Base-by-base conservation (phyloP, 2,329 filamentous ascomycete genomes). In the Fonsecaea pugnacius region DNA sequence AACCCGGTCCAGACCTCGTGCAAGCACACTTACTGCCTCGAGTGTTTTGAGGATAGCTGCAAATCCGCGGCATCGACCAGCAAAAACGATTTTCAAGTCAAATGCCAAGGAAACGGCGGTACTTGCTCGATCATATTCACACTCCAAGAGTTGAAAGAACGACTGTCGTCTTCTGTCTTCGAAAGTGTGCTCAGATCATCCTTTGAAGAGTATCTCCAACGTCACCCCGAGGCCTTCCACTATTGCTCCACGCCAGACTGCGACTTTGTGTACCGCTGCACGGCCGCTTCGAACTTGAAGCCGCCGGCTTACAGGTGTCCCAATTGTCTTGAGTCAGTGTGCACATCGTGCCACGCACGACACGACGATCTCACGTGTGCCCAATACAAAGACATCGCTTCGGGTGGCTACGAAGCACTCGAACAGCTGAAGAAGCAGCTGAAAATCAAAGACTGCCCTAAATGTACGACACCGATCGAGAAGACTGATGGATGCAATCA, bases 11-110 rank as follows among this genome's bases (percentile, higher is more conserved):
- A 64, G 52, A 70, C 70, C 7, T 62, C 66, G 12, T 88, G 86
- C 74, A 84, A 87, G 67, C 86, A 89, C 75, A 83, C 84, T 67
- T 89, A 88, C 75, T 89, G 86, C 75, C 78, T 80, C 60, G 80
- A 83, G 40, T 89, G 86, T 71, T 78, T 88, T 62, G 79, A 79
- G 59, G 76, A 78, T 72, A 73, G 64, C 53, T 72, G 68, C 60
- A 66, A 57, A 58, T 64, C 70, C n/a, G 60, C 63, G 21, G 48
- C 62, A 38, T 66, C 69, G 21, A 68, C 63, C 12, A 63, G 60
- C 54, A 69, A 67, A 32, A 56, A 52, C 18, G 48, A 61, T 14
- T 64, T 71, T 32, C 64, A 64, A 51, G 62, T 72, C 51, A 52
- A 64, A 33, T 73, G 71, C 59, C 54, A 66, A 24, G 71, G 69